Conservation (phyloP, 108 stramenopile genomes). For the Skeletonema menzelii region DNA sequence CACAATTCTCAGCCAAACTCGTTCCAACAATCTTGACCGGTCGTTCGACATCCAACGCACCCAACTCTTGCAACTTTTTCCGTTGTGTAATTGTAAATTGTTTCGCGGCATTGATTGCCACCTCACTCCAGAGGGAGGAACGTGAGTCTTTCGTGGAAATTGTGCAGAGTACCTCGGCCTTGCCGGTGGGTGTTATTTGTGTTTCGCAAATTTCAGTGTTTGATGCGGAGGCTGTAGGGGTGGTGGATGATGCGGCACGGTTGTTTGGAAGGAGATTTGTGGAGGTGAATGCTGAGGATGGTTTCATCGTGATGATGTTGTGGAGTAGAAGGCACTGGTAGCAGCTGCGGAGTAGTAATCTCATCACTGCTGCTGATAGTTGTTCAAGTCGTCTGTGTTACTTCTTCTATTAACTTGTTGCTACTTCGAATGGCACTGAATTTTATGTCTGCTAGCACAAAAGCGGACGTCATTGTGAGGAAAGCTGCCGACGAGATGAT, state of each 20-base stretch:
- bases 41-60: conserved; percentile 33
- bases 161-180: conserved; percentile 4
- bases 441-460: too few relatives aligned
- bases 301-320: too few relatives aligned
- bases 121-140: conserved; percentile 9
- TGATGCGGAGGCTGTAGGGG: background rate
- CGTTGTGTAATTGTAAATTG: conserved; percentile 35
- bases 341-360: too few relatives aligned
- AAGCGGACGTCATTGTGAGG: too few relatives aligned
- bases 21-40: conserved; percentile 31
- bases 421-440: too few relatives aligned
- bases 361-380: too few relatives aligned
- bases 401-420: too few relatives aligned
- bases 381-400: too few relatives aligned
- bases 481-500: too few relatives aligned
- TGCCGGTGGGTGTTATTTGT: background rate
- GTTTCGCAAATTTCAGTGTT: conserved; percentile 10
- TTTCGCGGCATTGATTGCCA: conserved; percentile 42
- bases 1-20: background rate
- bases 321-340: too few relatives aligned
- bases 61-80: conserved; percentile 31
- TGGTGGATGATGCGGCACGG: background rate
- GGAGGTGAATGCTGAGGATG: too few relatives aligned
- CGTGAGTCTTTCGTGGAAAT: background rate
- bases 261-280: too few relatives aligned